Percentiles rank a stretch among this genome's conserved stretches.
These are phyloP conservation scores for Saprolegnia diclina DNA, from an alignment of 352 stramenopile genomes.

Conservation along the genomic window DNA sequence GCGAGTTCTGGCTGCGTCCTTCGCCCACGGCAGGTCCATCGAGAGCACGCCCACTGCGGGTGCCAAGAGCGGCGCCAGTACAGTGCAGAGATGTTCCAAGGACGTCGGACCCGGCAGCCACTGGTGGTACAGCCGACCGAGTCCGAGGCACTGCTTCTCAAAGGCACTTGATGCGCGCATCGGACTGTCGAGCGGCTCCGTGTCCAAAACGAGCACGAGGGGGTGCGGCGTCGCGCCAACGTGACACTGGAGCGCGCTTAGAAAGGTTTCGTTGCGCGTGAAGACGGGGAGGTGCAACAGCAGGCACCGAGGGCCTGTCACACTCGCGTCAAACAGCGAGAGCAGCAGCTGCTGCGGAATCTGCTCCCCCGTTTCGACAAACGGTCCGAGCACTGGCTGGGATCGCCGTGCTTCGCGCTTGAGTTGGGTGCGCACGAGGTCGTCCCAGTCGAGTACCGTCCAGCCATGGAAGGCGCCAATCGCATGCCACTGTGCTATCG, in stretches of 20 bases:
- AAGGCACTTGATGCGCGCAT: neutral
- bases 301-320: neutral
- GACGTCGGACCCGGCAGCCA: neutral
- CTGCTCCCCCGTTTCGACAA: neutral
- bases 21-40: neutral
- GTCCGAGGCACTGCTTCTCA: neutral
- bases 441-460: constrained; percentile 1
- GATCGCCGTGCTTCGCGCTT: neutral
- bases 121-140: neutral
- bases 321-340: neutral
- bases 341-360: neutral
- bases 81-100: neutral
- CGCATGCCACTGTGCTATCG: neutral
- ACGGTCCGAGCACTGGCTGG: neutral
- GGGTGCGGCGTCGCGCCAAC: neutral
- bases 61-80: neutral
- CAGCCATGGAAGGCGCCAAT: neutral
- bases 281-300: neutral
- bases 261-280: neutral
- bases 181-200: neutral
- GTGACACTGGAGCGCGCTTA: neutral
- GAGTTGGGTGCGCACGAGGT: neutral
- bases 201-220: neutral
- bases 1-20: neutral
- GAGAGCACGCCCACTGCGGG: neutral